phyloP scores from a whole-genome alignment of 2,329 filamentous ascomycete species.

The Monosporascus ibericus region DNA sequence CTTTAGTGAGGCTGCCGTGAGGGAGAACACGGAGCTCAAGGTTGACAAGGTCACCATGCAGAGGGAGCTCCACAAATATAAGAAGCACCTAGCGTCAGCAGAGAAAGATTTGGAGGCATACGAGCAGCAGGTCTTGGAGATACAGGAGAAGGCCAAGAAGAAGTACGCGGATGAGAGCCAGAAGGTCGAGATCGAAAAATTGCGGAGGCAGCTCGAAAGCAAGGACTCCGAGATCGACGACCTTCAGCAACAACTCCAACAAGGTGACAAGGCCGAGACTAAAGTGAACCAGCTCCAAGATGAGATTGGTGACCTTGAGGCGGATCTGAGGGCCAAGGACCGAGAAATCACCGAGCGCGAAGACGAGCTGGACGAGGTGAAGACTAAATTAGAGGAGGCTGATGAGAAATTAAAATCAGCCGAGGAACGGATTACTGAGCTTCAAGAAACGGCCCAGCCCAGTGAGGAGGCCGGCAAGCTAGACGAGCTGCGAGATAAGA shows the following conservation, averaged over 20 bases:
- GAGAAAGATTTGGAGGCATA: slow-evolving; percentile 85
- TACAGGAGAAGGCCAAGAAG: slow-evolving; percentile 74
- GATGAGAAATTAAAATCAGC: slow-evolving; percentile 34
- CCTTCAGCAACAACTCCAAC: slow-evolving; percentile 53
- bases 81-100: slow-evolving; percentile 74
- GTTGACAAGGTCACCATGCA: slow-evolving; percentile 85
- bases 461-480: slow-evolving; percentile 33
- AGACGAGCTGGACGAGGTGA: slow-evolving; percentile 66
- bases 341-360: slow-evolving; percentile 66
- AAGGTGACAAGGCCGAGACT: slow-evolving; percentile 49
- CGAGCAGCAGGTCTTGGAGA: slow-evolving; percentile 71
- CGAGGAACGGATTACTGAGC: slow-evolving; percentile 13
- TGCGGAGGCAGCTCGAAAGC: slow-evolving; percentile 51
- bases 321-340: slow-evolving; percentile 70
- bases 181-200: slow-evolving; percentile 51
- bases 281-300: slow-evolving; percentile 64
- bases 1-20: slow-evolving; percentile 81
- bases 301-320: slow-evolving; percentile 69
- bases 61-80: slow-evolving; percentile 77
- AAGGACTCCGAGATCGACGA: slow-evolving; percentile 56
- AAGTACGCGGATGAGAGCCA: slow-evolving; percentile 68
- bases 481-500: slow-evolving; percentile 35
- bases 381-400: slow-evolving; percentile 43
- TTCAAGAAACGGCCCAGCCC: slow-evolving; percentile 33
- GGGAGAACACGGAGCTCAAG: slow-evolving; percentile 94